Evolutionary conservation across 805 yeast genomes (phyloP), one percentile per base, ranked within the genome.

Genomic region (Saturnispora ahearnii): DNA sequence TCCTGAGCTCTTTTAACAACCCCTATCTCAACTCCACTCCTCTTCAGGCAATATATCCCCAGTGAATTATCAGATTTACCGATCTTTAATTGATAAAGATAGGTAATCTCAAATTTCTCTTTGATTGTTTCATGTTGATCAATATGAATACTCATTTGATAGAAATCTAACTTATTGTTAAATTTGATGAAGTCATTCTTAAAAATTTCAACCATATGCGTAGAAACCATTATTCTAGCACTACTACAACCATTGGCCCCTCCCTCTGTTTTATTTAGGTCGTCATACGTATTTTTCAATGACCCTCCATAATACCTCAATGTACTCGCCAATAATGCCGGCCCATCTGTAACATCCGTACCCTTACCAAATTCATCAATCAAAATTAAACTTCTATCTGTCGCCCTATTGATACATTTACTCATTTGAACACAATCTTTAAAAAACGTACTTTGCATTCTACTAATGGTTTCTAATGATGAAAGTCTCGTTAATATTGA

Each of bases 331-430:
- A 73, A 64, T 10, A 74, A 48, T 1, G 76, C 64, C 0, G 76
- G 75, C 0, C 78, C 78, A 54, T 74, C 76, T 11, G 67, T 55
- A 0, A 68, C 54, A 55, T 73, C 77, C 0, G 78, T 76, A 0
- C 81, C 81, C 52, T 75, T 74, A 0, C 81, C 82, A 59, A 73
- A 76, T 51, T 77, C 81, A 58, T 77, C 80, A 26, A 78, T 65
- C 5, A 78, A 58, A 2, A 79, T 53, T 28, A 79, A 53, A 11
- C 78, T 73, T 41, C 58, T 64, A 0, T 61, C 57, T 0, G 78
- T 73, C 28, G 76, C 71, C 55, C 66, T 71, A 51, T 63, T 64
- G 60, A 78, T 41, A 30, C 57, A 56, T 41, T 46, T 55, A 11
- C 50, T 44, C 54, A 57, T 52, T 46, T 68, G 77, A 41, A 61